Conservation (phyloP, 2,329 filamentous ascomycete genomes). For the Trichophyton mentagrophytes region DNA sequence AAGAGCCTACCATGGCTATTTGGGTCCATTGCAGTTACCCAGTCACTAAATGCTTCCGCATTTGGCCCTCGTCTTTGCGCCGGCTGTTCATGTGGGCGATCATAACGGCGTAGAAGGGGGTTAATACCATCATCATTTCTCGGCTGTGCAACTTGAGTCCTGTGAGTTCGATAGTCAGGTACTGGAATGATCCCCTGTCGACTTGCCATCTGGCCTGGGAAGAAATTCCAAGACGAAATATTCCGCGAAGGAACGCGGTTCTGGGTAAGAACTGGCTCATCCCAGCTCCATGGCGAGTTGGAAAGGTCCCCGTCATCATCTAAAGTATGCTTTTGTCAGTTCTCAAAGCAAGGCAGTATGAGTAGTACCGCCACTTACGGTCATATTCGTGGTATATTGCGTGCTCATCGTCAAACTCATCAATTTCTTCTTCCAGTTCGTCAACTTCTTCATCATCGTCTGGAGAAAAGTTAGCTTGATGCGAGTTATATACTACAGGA, state of each 20-base stretch:
- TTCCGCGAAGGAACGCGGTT: conserved; percentile 44
- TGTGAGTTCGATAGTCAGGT: conserved; percentile 34
- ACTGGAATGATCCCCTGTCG: conserved; percentile 32
- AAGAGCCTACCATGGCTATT: conserved; percentile 33
- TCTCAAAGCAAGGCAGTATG: conserved; percentile 18
- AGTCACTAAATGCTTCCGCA: conserved; percentile 37
- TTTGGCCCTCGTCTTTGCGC: conserved; percentile 26
- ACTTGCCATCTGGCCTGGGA: conserved; percentile 45
- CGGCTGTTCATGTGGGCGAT: conserved; percentile 21
- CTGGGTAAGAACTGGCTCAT: conserved; percentile 39
- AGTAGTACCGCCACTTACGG: conserved; percentile 17
- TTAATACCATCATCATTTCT: conserved; percentile 71
- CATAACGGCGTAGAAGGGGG: conserved; percentile 61
- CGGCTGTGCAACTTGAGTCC: conserved; percentile 37
- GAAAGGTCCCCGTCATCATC: conserved; percentile 24
- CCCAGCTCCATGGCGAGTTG: conserved; percentile 38
- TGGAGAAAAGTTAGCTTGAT: conserved; percentile 26
- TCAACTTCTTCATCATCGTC: conserved; percentile 45
- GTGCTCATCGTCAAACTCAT: conserved; percentile 35
- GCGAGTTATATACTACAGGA: neutral
- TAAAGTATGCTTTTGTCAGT: neutral
- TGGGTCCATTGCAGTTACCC: conserved; percentile 40
- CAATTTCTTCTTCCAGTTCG: conserved; percentile 25
- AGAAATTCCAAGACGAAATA: conserved; percentile 52
- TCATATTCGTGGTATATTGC: conserved; percentile 30